These are phyloP conservation scores for Zoysia japonica DNA, from an alignment of 176 grass and related monocot species.

Conservation along the genomic window DNA sequence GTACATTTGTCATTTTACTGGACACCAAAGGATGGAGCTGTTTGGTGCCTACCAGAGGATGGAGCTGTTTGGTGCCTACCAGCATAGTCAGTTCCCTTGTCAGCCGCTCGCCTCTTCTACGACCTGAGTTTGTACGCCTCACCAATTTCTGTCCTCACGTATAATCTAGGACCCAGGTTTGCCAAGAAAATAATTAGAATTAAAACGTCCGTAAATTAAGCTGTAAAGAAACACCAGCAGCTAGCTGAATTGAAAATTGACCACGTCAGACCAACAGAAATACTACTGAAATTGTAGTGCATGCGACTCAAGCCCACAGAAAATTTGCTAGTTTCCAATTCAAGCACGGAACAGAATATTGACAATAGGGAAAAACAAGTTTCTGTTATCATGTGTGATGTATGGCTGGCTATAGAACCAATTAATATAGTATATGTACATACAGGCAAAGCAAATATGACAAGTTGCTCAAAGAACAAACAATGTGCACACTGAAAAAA, in stretches of 20 bases:
- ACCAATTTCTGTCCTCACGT: constrained; percentile 21
- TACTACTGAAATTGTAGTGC: background rate
- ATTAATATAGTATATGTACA: background rate
- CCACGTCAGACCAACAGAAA: background rate
- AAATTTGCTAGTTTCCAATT: constrained; percentile 17
- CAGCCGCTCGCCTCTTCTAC: constrained; percentile 32
- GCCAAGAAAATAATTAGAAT: constrained; percentile 12
- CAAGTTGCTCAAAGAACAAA: background rate
- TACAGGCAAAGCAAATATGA: background rate
- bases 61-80: constrained; percentile 42
- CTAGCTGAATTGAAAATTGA: constrained; percentile 15
- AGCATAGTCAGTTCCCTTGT: constrained; percentile 45
- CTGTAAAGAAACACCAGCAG: constrained; percentile 5
- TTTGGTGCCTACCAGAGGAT: constrained; percentile 37
- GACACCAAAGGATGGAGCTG: constrained; percentile 21
- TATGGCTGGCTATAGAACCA: background rate
- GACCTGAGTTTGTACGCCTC: constrained; percentile 29
- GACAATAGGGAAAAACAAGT: background rate
- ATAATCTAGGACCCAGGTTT: constrained; percentile 32
- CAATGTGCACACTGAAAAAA: background rate
- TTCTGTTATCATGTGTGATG: background rate
- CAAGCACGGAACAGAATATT: background rate
- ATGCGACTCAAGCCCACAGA: background rate
- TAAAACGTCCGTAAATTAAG: constrained; percentile 19
- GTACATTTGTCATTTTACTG: constrained; percentile 77